Base-by-base conservation (phyloP, 192 early-diverging fungal species). In the Entrophospora sp. region DNA sequence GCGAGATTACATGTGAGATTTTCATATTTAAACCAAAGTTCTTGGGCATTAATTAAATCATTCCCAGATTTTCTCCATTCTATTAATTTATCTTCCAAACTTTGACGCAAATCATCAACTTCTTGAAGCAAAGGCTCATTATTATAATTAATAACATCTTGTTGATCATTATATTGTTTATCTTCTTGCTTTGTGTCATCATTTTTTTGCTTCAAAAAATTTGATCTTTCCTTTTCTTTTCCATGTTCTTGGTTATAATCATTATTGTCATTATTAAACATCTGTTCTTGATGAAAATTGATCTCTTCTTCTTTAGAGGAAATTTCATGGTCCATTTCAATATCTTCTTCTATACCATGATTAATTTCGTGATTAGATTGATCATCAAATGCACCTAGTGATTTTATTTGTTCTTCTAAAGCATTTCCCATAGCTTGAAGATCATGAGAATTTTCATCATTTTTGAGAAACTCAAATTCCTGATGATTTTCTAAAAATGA, bases 1-100 rank as follows among this genome's bases (percentile, higher is more conserved):
- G 97, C 86, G 37, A 96, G 82, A 64, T 99, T 91, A 65, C 91
- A 85, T 1, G 97, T 99, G 46, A 96, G 68, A 12, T 84, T 82
- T 66, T 89, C 85, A 76, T 97, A 99, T 48, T 86, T 73, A 69
- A 85, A 86, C 97, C 97, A 99, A 16, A 97, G 75, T 65, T 89
- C 77, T 59, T 79, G 79, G 51, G 79, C 83, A 34, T 84, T 80
- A 34, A 73, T 78, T 53, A 83, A 72, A 63, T 86, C 83, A 36
- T 79, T 77, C 5, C 85, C 87, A 38, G 73, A 69, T 22, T 79
- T 71, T 9, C 87, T 80, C 95, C 93, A 95, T 57, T 83, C 79
- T 5, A 85, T 78, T 9, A 93, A 85, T 22, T 75, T 78, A 52
- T 76, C 75, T 67, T 95, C 92, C n/a, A 97, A 77, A 18, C 92